Percentiles rank a stretch among this genome's conserved stretches.
phyloP scores from a whole-genome alignment of 805 yeast species.

The Scheffersomyces lignosus region DNA sequence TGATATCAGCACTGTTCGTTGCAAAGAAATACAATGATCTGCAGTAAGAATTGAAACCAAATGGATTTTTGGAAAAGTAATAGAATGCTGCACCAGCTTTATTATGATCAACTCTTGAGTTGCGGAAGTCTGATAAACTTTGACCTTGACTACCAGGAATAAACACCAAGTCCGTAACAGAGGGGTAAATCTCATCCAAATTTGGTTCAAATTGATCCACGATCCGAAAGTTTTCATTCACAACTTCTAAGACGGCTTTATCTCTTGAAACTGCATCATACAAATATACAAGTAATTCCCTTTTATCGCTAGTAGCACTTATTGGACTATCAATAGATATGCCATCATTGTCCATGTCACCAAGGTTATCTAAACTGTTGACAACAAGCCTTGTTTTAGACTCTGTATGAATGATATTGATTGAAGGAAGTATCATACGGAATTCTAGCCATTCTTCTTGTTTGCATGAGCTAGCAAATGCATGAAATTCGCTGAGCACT shows the following conservation, averaged over 20 bases:
- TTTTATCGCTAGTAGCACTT: conserved; percentile 1
- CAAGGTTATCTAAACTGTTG: neutral
- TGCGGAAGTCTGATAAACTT: too few species aligned
- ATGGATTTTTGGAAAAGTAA: conserved; percentile 10
- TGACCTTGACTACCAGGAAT: too few species aligned
- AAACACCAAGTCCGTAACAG: conserved; percentile 13
- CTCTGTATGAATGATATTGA: conserved; percentile 12
- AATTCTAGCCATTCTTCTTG: conserved; percentile 7
- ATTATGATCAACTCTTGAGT: too few species aligned
- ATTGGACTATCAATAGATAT: conserved; percentile 4
- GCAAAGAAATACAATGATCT: conserved; percentile 15
- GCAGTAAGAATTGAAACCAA: conserved; percentile 19
- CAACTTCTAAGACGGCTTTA: conserved; percentile 3
- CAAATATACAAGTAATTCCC: conserved; percentile 15
- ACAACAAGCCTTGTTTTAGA: neutral
- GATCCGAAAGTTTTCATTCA: neutral
- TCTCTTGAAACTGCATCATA: conserved; percentile 15
- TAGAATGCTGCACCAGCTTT: too few species aligned
- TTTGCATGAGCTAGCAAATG: conserved; percentile 13
- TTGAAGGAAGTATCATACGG: conserved; percentile 12
- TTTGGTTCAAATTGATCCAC: neutral
- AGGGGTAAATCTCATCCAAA: conserved; percentile 11
- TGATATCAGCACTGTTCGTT: too few species aligned
- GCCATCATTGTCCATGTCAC: neutral
- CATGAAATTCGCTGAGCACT: conserved; percentile 17